These are phyloP conservation scores for Piper betle DNA, from an alignment of 164 flowering plant genomes.

Conservation along the genomic window DNA sequence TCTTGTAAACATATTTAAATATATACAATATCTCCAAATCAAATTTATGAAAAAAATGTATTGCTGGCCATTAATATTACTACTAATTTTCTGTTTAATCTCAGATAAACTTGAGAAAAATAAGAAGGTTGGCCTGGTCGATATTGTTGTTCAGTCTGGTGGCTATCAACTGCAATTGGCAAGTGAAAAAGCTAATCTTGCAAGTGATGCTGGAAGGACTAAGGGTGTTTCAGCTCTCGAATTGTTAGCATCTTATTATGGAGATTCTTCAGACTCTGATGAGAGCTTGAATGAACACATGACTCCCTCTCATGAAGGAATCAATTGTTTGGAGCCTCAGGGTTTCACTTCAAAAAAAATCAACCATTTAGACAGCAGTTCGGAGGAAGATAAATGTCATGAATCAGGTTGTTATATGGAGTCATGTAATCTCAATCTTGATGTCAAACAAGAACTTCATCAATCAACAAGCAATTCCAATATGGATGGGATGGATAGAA, in stretches of 20 bases:
- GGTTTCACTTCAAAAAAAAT: conserved; percentile 18
- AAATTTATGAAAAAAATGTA: conserved; percentile 15
- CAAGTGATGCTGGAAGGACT: conserved; percentile 18
- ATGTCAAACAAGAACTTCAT: no score
- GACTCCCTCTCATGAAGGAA: conserved; percentile 13
- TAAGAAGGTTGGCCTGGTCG: conserved; percentile 25
- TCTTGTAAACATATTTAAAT: conserved; percentile 4
- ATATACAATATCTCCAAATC: conserved; percentile 17
- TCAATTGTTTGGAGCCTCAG: conserved; percentile 14
- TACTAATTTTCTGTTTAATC: background rate
- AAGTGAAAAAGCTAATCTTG: conserved; percentile 17
- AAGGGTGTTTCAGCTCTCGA: conserved; percentile 54
- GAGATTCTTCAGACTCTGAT: conserved; percentile 83
- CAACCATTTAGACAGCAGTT: conserved; percentile 11
- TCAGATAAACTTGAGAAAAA: conserved; percentile 29
- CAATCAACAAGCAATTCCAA: conserved; percentile 14
- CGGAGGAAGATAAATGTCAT: background rate
- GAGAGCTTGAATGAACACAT: conserved; percentile 36
- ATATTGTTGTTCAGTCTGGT: conserved; percentile 37
- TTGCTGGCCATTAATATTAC: background rate
- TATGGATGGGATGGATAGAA: conserved; percentile 14
- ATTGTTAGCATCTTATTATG: conserved; percentile 64
- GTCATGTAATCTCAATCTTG: background rate
- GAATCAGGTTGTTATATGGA: background rate
- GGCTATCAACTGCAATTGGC: conserved; percentile 17